Percentiles rank a stretch among this genome's conserved stretches.
phyloP scores from a whole-genome alignment of 1,284 basidiomycete genomes.

The Serendipita sp. region DNA sequence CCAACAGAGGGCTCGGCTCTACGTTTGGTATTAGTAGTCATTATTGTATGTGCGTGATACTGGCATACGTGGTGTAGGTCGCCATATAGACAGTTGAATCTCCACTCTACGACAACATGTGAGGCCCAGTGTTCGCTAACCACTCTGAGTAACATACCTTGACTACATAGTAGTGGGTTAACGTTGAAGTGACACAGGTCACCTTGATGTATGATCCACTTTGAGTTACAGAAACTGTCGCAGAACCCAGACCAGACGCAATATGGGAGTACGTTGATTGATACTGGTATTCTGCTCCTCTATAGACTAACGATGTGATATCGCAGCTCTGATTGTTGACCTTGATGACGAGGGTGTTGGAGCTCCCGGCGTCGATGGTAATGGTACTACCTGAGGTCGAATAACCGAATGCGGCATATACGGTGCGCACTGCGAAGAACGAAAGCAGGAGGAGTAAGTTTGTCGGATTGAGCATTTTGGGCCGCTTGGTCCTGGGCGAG shows the following conservation, averaged over 20 bases:
- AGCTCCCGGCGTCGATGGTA: conserved; percentile 28
- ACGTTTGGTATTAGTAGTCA: too few relatives aligned
- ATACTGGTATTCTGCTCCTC: conserved; percentile 32
- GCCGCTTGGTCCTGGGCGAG: too few relatives aligned
- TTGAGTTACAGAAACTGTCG: conserved; percentile 16
- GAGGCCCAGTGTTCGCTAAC: neutral
- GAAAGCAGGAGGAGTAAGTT: neutral
- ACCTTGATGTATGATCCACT: conserved; percentile 1
- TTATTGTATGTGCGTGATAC: too few relatives aligned
- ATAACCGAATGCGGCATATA: conserved; percentile 29
- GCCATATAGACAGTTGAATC: neutral
- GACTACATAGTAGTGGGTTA: conserved; percentile 6
- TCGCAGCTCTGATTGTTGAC: conserved; percentile 31
- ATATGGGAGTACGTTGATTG: conserved; percentile 30
- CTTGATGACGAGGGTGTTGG: conserved; percentile 28
- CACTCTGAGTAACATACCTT: neutral
- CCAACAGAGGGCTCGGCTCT: conserved; percentile 10
- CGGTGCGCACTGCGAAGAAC: neutral
- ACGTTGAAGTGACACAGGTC: neutral
- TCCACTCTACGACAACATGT: neutral
- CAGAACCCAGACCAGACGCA: conserved; percentile 32
- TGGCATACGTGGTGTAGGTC: neutral
- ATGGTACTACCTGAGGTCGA: conserved; percentile 28
- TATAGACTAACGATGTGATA: conserved; percentile 31
- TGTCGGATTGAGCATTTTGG: neutral